Evolutionary conservation across 768 basidiomycete genomes (phyloP).

Genomic region (Gloeostereum incarnatum): DNA sequence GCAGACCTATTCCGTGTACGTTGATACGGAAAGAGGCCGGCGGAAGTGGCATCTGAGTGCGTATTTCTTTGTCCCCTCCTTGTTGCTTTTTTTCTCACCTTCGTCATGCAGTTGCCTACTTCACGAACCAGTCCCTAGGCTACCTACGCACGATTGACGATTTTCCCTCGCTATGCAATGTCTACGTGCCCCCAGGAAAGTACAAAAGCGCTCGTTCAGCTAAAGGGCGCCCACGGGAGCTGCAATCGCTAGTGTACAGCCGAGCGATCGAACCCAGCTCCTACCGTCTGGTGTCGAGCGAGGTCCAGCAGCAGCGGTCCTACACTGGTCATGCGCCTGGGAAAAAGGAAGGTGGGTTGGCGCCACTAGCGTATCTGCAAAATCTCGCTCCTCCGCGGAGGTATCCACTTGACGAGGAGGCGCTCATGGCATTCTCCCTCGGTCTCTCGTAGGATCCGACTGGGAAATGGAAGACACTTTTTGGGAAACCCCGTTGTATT

Average conservation of each 20-base stretch:
- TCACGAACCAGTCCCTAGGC: constrained; percentile 53
- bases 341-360: constrained; percentile 23
- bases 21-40: constrained; percentile 51
- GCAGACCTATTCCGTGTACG: constrained; percentile 75
- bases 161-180: constrained; percentile 37
- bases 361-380: constrained; percentile 57
- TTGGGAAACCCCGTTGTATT: neutral
- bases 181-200: constrained; percentile 48
- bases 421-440: constrained; percentile 49
- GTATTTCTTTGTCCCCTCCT: constrained; percentile 13
- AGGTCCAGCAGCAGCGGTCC: no score
- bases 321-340: neutral
- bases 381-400: constrained; percentile 50
- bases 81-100: constrained; percentile 5
- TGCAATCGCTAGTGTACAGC: neutral
- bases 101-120: constrained; percentile 57
- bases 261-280: neutral
- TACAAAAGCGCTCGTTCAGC: constrained; percentile 60
- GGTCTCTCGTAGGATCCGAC: neutral
- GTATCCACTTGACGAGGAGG: constrained; percentile 64
- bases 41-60: constrained; percentile 79
- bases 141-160: constrained; percentile 52
- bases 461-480: no score
- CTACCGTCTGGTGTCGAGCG: neutral
- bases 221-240: constrained; percentile 17